phyloP scores from a whole-genome alignment of 352 stramenopile species.

The Pythium sukuiense region DNA sequence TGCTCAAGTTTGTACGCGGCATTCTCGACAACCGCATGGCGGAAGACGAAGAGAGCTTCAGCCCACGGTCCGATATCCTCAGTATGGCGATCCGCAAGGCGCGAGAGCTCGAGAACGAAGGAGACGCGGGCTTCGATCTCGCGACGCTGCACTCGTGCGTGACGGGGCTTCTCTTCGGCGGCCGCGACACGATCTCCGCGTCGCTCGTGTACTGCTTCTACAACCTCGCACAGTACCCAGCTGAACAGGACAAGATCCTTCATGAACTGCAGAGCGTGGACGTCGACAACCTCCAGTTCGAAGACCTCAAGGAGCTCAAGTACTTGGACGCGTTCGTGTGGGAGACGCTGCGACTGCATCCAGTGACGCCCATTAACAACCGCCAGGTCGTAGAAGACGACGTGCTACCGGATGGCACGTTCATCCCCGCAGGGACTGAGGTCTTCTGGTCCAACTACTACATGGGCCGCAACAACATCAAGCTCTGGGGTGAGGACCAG shows the following conservation, averaged over 20 bases:
- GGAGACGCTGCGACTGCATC: constrained; percentile 72
- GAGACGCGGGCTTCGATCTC: constrained; percentile 21
- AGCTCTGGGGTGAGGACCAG: constrained; percentile 50
- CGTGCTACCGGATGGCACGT: constrained; percentile 63
- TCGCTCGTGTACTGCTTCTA: constrained; percentile 79
- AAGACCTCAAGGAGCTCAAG: constrained; percentile 53
- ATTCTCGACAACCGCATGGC: constrained; percentile 40
- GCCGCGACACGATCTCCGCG: constrained; percentile 75
- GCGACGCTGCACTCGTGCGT: constrained; percentile 58
- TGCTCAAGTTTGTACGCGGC: constrained; percentile 35
- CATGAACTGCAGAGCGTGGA: constrained; percentile 41
- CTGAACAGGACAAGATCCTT: constrained; percentile 58
- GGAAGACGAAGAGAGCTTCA: constrained; percentile 34
- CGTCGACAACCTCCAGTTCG: constrained; percentile 31
- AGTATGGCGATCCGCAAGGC: constrained; percentile 55
- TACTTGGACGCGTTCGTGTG: constrained; percentile 76
- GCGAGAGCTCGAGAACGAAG: constrained; percentile 36
- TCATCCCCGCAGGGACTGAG: constrained; percentile 57
- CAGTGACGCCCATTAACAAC: constrained; percentile 66
- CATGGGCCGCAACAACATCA: constrained; percentile 57
- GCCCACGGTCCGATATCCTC: constrained; percentile 40
- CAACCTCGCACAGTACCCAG: constrained; percentile 50
- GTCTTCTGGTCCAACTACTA: constrained; percentile 73
- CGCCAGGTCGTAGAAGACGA: constrained; percentile 63
- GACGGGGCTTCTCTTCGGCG: constrained; percentile 77